A percentile compares a stretch with the other conserved stretches of the same genome.
Evolutionary conservation across 805 yeast genomes (phyloP).

Genomic region (Komagataella pastoris): DNA sequence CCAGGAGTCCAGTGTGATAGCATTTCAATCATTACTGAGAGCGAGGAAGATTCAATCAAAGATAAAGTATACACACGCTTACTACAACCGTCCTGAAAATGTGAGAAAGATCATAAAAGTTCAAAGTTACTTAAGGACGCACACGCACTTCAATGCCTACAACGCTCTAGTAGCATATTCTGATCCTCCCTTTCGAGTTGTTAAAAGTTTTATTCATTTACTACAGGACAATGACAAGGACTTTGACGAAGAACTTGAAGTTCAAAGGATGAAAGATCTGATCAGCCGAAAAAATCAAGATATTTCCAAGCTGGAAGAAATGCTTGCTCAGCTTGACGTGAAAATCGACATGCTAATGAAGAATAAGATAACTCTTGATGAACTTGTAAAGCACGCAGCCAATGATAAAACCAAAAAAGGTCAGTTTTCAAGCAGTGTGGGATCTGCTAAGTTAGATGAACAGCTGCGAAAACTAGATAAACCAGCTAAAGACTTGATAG

Average conservation of each 20-base stretch:
- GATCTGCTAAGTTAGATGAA: background rate
- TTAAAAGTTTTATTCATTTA: conserved; percentile 64
- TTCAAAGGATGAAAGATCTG: conserved; percentile 53
- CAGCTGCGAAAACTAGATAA: conserved; percentile 14
- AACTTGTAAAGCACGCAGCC: conserved; percentile 29
- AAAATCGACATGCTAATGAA: conserved; percentile 68
- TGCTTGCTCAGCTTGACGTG: conserved; percentile 63
- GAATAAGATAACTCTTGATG: conserved; percentile 69
- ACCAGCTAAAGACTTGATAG: conserved; percentile 37
- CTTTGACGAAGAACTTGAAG: conserved; percentile 57
- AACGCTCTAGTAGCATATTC: conserved; percentile 51
- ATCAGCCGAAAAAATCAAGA: conserved; percentile 57
- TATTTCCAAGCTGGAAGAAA: conserved; percentile 61
- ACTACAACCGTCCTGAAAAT: conserved; percentile 38
- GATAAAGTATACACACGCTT: conserved; percentile 19
- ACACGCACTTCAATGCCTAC: conserved; percentile 60
- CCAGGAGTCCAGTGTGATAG: conserved; percentile 22
- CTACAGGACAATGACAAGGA: conserved; percentile 63
- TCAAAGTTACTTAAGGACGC: conserved; percentile 63
- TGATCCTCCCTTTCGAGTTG: conserved; percentile 69
- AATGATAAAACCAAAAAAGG: conserved; percentile 11
- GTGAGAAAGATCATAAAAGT: conserved; percentile 49
- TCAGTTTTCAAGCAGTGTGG: conserved; percentile 4
- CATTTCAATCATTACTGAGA: conserved; percentile 41
- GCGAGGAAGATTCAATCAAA: conserved; percentile 29